Evolutionary conservation across 2,329 filamentous ascomycete species (phyloP).

Genomic region (Phialophora chinensis): DNA sequence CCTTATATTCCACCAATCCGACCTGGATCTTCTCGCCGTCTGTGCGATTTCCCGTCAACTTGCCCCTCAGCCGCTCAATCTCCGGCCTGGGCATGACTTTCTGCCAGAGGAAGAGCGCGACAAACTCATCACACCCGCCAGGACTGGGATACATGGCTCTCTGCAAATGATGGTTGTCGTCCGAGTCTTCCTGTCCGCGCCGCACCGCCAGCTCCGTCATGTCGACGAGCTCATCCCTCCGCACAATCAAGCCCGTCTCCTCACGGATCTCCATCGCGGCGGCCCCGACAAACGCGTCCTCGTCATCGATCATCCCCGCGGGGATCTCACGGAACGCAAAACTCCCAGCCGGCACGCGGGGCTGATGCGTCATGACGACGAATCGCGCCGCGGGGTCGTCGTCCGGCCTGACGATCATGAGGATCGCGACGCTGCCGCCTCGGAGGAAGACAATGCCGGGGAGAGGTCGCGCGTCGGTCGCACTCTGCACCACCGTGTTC

Average conservation of each 20-base stretch:
- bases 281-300: conserved; percentile 57
- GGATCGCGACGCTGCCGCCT: conserved; percentile 63
- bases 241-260: neutral
- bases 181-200: neutral
- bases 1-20: neutral
- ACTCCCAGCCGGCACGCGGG: conserved; percentile 60
- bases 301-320: conserved; percentile 63
- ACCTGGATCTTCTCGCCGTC: neutral
- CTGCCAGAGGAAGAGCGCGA: neutral
- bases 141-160: neutral
- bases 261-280: conserved; percentile 60
- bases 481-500: conserved; percentile 24
- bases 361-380: neutral
- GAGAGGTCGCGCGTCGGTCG: conserved; percentile 53
- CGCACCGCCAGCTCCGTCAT: neutral
- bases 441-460: conserved; percentile 63
- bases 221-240: neutral
- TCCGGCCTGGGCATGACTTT: neutral
- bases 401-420: conserved; percentile 60
- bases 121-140: neutral
- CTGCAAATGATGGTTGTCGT: neutral
- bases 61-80: neutral
- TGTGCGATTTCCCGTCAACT: neutral
- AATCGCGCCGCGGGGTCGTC: conserved; percentile 44
- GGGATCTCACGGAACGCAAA: conserved; percentile 63